Conservation (phyloP, 495 filamentous ascomycete genomes). For the Penicillium cosmopolitanum region DNA sequence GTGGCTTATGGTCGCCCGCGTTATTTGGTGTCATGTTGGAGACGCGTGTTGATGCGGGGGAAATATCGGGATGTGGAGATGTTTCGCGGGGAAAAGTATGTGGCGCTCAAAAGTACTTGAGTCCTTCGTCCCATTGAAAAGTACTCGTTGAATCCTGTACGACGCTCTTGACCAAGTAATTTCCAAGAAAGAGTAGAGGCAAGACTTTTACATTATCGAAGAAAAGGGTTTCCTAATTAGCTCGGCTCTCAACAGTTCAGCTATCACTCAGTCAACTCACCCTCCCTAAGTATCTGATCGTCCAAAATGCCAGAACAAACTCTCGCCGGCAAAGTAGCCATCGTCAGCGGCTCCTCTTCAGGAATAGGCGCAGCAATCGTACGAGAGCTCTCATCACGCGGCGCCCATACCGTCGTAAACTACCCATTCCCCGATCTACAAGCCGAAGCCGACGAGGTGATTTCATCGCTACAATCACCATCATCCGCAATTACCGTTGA, state of each 20-base stretch:
- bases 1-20: background rate
- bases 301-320: slow-evolving; percentile 21
- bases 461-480: slow-evolving; percentile 12
- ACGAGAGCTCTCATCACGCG: slow-evolving; percentile 45
- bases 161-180: too few relatives aligned
- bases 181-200: too few relatives aligned
- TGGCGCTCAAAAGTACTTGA: too few relatives aligned
- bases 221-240: too few relatives aligned
- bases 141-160: too few relatives aligned
- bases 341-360: slow-evolving; percentile 41
- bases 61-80: slow-evolving; percentile 14
- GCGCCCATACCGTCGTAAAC: slow-evolving; percentile 43
- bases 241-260: background rate
- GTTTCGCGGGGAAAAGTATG: too few relatives aligned
- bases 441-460: slow-evolving; percentile 21
- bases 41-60: slow-evolving; percentile 1
- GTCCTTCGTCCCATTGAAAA: too few relatives aligned
- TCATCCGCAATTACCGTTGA: slow-evolving; percentile 20
- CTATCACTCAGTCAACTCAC: background rate
- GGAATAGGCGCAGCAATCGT: slow-evolving; percentile 46
- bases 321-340: slow-evolving; percentile 47
- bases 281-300: background rate
- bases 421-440: slow-evolving; percentile 29
- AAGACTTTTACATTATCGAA: too few relatives aligned
- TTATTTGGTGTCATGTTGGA: background rate